These are phyloP conservation scores for Fraxinus ornus DNA, from an alignment of 305 asterid species.

Conservation along the genomic window DNA sequence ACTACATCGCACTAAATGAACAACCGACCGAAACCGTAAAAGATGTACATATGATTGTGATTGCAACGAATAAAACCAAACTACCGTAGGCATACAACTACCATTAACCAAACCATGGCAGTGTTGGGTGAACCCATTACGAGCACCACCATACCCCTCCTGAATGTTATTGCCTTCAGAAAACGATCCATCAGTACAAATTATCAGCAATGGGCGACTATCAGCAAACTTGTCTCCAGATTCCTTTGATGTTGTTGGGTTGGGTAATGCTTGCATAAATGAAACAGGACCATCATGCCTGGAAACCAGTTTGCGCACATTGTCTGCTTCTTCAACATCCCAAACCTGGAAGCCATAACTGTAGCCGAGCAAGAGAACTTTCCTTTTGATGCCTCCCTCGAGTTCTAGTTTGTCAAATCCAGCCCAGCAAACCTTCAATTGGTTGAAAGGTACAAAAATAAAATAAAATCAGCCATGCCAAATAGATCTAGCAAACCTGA, in stretches of 20 bases:
- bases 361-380: conserved; percentile 68
- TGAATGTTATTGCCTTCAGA: conserved; percentile 54
- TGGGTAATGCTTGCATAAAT: conserved; percentile 64
- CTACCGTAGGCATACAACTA: conserved; percentile 61
- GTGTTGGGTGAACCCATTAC: conserved; percentile 48
- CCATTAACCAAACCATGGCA: conserved; percentile 41
- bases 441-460: neutral
- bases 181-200: conserved; percentile 80
- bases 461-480: conserved; percentile 11
- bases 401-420: conserved; percentile 75
- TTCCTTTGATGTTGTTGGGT: conserved; percentile 40
- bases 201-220: conserved; percentile 70
- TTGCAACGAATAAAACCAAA: conserved; percentile 85
- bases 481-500: neutral
- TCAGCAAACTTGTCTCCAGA: conserved; percentile 51
- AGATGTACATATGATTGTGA: conserved; percentile 78
- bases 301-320: conserved; percentile 72
- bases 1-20: conserved; percentile 83
- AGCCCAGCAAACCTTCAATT: conserved; percentile 79
- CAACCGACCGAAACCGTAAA: conserved; percentile 77
- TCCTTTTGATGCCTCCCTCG: conserved; percentile 39
- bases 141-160: conserved; percentile 41
- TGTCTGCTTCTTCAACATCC: conserved; percentile 86
- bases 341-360: conserved; percentile 87
- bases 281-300: conserved; percentile 94